Base-by-base conservation (phyloP, 805 yeast genomes). In the Starmerella apicola region DNA sequence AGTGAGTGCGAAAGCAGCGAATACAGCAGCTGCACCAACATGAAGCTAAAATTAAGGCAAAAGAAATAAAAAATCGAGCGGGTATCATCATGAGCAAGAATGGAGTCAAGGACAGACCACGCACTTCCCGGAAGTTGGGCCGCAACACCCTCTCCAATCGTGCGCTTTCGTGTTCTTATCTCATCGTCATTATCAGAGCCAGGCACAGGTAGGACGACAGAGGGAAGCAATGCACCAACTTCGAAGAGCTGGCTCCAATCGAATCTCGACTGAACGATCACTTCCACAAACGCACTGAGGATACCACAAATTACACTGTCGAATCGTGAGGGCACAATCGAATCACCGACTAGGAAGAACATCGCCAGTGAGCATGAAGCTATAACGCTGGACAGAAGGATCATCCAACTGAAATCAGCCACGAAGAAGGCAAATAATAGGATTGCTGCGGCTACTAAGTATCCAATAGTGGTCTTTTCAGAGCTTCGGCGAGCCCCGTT, bases 1-100 rank as follows among this genome's bases (percentile, higher is more conserved):
- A 91, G 64, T 0, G 97, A 88, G 54, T 82, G 86, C 1, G 97
- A 85, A 45, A 94, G 70, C 61, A 91, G 80, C 0, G 97, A 86
- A 58, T 91, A 91, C 8, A 91, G 62, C 48, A 91, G 67, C 62
- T 91, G 99, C 30, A 91, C 77, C 53, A 91, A 74, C 99, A 91
- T 91, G 62, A 91, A 91, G 2, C 91, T 72, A 10, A 94, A 75
- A 60, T 91, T 91, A 44, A 91, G 67, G 47, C 88, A 59, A 35
- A 91, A 62, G 53, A 88, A 91, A 42, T 83, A 78, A 60, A 91
- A 86, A 23, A 91, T 91, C 10, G 94, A 84, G 45, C 81, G 68
- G 0, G 96, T 85, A 48, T 85, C 95, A 36, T 68, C 65, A 41
- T 79, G 67, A n/a, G 64, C 61, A 27, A 66, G 51, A 36, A 65